A percentile compares a stretch with the other conserved stretches of the same genome.
These are phyloP conservation scores for Sophora flavescens DNA, from an alignment of 306 rosid genomes.

Conservation along the genomic window DNA sequence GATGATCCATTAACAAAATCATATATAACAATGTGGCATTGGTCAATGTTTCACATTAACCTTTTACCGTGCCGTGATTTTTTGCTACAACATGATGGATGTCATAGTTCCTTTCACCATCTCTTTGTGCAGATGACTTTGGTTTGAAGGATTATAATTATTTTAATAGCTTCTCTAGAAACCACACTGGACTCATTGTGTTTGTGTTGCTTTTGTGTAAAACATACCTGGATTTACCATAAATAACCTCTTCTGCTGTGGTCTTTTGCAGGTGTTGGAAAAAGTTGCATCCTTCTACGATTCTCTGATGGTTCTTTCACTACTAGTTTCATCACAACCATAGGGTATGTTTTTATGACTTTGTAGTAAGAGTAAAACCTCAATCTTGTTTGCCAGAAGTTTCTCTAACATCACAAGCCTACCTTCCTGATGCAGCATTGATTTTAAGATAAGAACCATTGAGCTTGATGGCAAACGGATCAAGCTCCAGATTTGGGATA, in stretches of 20 bases:
- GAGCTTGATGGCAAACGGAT: constrained; percentile 96
- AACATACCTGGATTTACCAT: constrained; percentile 15
- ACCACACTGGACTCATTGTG: neutral
- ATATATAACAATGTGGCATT: neutral
- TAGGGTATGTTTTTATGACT: constrained; percentile 65
- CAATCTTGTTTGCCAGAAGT: constrained; percentile 26
- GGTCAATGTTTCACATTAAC: neutral
- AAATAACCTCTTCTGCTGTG: constrained; percentile 16
- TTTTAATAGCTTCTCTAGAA: neutral
- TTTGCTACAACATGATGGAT: neutral
- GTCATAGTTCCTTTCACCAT: neutral
- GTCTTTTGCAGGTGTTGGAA: constrained; percentile 83
- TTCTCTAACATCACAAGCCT: constrained; percentile 31
- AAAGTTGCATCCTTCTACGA: constrained; percentile 97
- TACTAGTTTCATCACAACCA: constrained; percentile 95
- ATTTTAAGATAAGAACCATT: constrained; percentile 96
- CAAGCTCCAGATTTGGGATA: constrained; percentile 98
- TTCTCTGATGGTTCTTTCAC: constrained; percentile 98
- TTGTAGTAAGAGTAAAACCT: constrained; percentile 20
- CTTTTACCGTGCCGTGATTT: neutral
- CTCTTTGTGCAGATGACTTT: neutral
- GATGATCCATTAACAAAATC: too few species aligned
- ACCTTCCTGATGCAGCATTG: constrained; percentile 72
- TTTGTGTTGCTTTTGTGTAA: constrained; percentile 2
- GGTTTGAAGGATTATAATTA: neutral